Base-by-base conservation (phyloP, 2,329 filamentous ascomycete species). In the Leptographium procerum region DNA sequence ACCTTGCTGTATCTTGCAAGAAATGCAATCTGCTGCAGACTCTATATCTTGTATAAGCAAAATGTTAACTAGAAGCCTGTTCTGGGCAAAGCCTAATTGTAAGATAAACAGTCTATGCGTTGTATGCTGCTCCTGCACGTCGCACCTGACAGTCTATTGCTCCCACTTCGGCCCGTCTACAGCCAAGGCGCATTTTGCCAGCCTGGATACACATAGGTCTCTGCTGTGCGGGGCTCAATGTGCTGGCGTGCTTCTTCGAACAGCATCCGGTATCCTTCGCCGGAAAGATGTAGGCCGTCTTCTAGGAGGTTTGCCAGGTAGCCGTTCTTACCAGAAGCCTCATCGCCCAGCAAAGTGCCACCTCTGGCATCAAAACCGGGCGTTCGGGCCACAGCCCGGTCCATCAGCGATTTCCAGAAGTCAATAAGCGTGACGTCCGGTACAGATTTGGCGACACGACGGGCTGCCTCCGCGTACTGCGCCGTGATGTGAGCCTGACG, bases 371-470 rank as follows among this genome's bases (percentile, higher is more conserved):
- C 78, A 66, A 84, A 86, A 54, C 78, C 72, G 64, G 69, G 82
- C 68, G 71, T 81, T 71, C 71, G 82, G 69, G 69, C 78, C 69
- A 71, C 82, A 74, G 70, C 91, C 79, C 81, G 77, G 58, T 82
- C 76, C 84, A 95, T 89, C 65, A 96, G 79, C 0, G 83, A 83
- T 61, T 82, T 80, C 83, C 89, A 95, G 1, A 97, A 78, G 70
- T 97, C 89, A 26, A 95, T 74, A 1, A 92, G 79, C 0, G 83
- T 77, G 3, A 92, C 75, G 2, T 80, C 87, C 0, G 88, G 75
- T 56, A 86, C 77, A 60, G 84, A 79, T 14, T 83, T 81, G 9
- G 87, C 89, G 79, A 96, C 70, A 68, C 77, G 70, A 74, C 88
- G 66, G 76, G 85, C 71, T 71, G 76, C 65, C 71, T 81, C 66